Base-by-base conservation (phyloP, 2,329 filamentous ascomycete genomes). In the Fusarium sp. region DNA sequence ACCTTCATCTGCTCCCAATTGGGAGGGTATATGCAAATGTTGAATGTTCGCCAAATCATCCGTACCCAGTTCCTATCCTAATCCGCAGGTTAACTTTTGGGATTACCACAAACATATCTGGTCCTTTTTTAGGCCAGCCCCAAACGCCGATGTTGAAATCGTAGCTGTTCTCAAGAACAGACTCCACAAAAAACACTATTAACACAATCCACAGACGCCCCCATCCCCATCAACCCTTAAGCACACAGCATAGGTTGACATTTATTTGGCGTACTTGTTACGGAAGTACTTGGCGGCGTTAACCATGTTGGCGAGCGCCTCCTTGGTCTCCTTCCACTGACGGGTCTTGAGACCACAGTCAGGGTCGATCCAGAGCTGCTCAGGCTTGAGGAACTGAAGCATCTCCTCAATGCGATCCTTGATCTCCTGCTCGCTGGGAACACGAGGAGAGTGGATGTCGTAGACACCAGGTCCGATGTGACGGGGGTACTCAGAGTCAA, bases 381-480 rank as follows among this genome's bases (percentile, higher is more conserved):
- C 94, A 64, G 94, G 94, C 89, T 94, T 95, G 84, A 98, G 92
- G 89, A 93, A 94, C 85, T 92, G 88, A 74, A 99, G 90, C 96
- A 98, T 98, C 92, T 99, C 96, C 82, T 93, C 90, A 82, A 99
- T 92, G 80, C 96, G 92, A 86, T 94, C 92, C 90, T 93, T 95
- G 88, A 99, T 97, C 90, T 99, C 96, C 86, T 97, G 89, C 90
- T 98, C 93, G 81, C 90, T 92, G 80, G 96, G 96, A 67, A 99
- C 90, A 92, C 96, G 95, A 75, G 96, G 96, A 74, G 93, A 97
- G 92, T 99, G 96, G 87, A 99, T 99, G 85, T 99, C 96, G 83
- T 98, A 99, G 84, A 99, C 96, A 91, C 95, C 96, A 72, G 96
- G 96, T 72, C 96, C 96, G 77, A 99, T 99, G 89, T 99, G 95